Conservation (phyloP, 2,329 filamentous ascomycete species). For the Alternaria incomplexa region DNA sequence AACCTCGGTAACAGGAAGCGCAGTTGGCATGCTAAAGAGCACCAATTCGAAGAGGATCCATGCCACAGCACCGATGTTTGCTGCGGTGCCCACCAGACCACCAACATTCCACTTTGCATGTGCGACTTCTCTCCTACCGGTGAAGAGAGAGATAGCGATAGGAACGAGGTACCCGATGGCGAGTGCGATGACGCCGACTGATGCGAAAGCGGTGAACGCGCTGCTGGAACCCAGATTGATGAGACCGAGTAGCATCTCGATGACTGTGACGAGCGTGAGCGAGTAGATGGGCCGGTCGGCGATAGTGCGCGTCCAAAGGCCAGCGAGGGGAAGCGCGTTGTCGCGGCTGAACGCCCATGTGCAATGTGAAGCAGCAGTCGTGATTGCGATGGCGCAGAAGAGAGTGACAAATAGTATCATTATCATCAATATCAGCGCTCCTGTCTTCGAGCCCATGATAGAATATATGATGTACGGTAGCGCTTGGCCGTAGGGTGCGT, state of each 20-base stretch:
- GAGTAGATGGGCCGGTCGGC: conserved; percentile 51
- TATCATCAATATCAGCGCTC: conserved; percentile 57
- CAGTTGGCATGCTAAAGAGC: not conserved
- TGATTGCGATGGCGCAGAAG: conserved; percentile 62
- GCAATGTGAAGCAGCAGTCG: conserved; percentile 56
- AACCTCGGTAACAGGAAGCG: conserved; percentile 36
- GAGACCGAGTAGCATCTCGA: not conserved
- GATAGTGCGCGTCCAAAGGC: conserved; percentile 36
- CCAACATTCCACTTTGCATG: not conserved
- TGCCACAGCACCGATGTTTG: not conserved
- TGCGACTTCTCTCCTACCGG: not conserved
- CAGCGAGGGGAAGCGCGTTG: conserved; percentile 51
- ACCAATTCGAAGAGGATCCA: not conserved
- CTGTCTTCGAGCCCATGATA: conserved; percentile 58
- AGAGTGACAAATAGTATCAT: conserved; percentile 58
- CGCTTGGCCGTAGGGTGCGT: conserved; percentile 56
- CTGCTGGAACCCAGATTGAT: not conserved
- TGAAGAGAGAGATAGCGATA: not conserved
- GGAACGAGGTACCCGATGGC: not conserved
- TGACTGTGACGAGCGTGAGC: conserved; percentile 43
- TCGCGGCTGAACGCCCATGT: conserved; percentile 57
- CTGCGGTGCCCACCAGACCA: not conserved
- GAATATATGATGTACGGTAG: conserved; percentile 59
- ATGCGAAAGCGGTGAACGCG: not conserved
- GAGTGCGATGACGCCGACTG: not conserved